phyloP scores from a whole-genome alignment of 2,329 filamentous ascomycete species.

The Penicillium sp. region DNA sequence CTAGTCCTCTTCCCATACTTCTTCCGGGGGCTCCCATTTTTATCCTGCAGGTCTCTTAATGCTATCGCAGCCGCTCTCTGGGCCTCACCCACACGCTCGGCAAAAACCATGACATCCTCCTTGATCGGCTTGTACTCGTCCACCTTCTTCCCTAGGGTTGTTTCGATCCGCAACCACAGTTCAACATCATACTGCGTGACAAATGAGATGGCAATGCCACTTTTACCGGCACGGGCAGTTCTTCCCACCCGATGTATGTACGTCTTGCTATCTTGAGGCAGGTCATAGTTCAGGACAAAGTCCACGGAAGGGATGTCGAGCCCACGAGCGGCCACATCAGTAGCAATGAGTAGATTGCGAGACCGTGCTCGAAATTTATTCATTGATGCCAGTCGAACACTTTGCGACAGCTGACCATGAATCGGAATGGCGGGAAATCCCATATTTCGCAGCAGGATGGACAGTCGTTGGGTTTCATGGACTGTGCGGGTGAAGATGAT shows the following conservation, averaged over 20 bases:
- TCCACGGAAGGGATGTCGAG: conserved; percentile 89
- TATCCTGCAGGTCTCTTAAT: no score
- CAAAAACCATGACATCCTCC: no score
- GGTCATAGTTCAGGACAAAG: conserved; percentile 78
- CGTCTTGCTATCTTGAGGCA: conserved; percentile 81
- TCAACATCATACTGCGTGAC: conserved; percentile 59
- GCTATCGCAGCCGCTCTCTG: no score
- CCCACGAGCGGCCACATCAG: conserved; percentile 86
- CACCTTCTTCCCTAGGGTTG: conserved; percentile 75
- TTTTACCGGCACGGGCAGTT: conserved; percentile 82
- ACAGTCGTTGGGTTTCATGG: conserved; percentile 80
- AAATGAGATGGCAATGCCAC: conserved; percentile 73
- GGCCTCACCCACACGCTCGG: no score
- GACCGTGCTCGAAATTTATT: conserved; percentile 81
- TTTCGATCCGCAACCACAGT: conserved; percentile 76
- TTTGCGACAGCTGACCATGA: conserved; percentile 88
- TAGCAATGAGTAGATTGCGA: conserved; percentile 83
- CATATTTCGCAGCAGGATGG: conserved; percentile 76
- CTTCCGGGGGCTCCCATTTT: no score
- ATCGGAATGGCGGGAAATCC: conserved; percentile 89
- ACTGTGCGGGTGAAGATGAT: conserved; percentile 94
- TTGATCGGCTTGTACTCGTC: no score
- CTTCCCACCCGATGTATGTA: conserved; percentile 88
- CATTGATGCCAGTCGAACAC: conserved; percentile 79
- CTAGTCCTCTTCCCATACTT: no score